Evolutionary conservation across 345 rosid genomes (phyloP).

Genomic region (Corymbia maculata): DNA sequence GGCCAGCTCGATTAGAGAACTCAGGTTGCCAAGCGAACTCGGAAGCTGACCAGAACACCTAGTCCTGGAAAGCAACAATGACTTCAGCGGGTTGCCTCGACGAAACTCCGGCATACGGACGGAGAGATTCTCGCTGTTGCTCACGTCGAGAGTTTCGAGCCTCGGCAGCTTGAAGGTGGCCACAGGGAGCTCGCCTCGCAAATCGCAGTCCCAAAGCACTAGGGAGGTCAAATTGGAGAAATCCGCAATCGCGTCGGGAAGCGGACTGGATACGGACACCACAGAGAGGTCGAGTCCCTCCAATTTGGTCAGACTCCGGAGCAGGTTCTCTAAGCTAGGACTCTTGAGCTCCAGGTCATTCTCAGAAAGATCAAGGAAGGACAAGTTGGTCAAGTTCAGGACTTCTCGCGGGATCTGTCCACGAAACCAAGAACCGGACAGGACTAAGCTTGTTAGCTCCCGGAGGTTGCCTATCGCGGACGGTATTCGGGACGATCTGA

Average conservation of each 20-base stretch:
- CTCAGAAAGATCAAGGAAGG: slow-evolving; percentile 5
- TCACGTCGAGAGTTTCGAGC: not conserved
- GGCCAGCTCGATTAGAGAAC: not conserved
- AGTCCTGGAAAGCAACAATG: not conserved
- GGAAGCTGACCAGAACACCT: not conserved
- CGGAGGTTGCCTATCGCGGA: not conserved
- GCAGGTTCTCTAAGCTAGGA: not conserved
- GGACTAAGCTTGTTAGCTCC: slow-evolving; percentile 1
- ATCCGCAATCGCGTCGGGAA: not conserved
- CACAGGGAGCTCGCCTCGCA: not conserved
- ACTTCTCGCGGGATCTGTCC: slow-evolving; percentile 8
- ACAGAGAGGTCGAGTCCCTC: not conserved
- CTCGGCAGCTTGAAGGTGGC: not conserved
- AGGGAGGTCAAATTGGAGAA: slow-evolving; percentile 1
- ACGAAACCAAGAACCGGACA: not conserved
- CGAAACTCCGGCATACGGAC: slow-evolving; percentile 8
- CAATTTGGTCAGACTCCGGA: not conserved
- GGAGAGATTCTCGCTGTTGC: not conserved
- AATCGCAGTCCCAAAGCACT: not conserved
- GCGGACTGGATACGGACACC: not conserved
- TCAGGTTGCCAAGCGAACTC: not conserved
- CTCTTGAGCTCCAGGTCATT: not conserved
- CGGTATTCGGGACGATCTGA: not conserved
- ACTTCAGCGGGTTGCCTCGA: not conserved
- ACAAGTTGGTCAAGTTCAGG: slow-evolving; percentile 1